Conservation (phyloP, 768 basidiomycete species). For the Auricularia sp. region DNA sequence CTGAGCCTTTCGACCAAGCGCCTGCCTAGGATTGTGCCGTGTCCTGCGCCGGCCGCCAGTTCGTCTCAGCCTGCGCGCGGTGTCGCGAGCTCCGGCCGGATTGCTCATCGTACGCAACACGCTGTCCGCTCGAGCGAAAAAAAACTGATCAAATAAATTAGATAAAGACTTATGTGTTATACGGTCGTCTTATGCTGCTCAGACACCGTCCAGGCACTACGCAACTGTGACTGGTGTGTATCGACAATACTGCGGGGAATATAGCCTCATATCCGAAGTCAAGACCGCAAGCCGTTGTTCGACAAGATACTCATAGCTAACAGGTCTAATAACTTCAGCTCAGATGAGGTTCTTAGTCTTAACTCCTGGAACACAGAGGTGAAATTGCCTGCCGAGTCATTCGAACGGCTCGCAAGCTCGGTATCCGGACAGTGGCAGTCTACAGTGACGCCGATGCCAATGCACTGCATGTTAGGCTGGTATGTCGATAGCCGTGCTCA, state of each 20-base stretch:
- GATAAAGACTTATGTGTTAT: too few relatives aligned
- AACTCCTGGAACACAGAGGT: constrained; percentile 41
- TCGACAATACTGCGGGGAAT: background rate
- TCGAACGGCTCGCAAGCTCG: constrained; percentile 76
- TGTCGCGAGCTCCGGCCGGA: background rate
- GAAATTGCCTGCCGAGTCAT: constrained; percentile 96
- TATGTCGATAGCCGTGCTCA: constrained; percentile 17
- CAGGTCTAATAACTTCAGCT: constrained; percentile 39
- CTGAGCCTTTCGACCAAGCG: background rate
- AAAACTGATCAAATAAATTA: too few relatives aligned
- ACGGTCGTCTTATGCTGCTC: too few relatives aligned
- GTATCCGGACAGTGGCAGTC: constrained; percentile 86
- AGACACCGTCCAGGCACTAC: background rate
- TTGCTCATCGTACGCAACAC: too few relatives aligned
- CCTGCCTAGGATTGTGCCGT: background rate
- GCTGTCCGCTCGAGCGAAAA: too few relatives aligned
- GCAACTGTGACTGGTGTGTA: background rate
- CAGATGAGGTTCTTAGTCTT: background rate
- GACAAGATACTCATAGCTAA: constrained; percentile 92
- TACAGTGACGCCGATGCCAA: constrained; percentile 80
- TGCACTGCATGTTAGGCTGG: constrained; percentile 75
- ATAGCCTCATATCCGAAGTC: too few relatives aligned
- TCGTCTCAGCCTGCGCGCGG: background rate
- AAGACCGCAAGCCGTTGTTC: constrained; percentile 32
- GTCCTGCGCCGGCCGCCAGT: background rate